phyloP scores from a whole-genome alignment of 768 basidiomycete genomes.

The Mycena belliarum region DNA sequence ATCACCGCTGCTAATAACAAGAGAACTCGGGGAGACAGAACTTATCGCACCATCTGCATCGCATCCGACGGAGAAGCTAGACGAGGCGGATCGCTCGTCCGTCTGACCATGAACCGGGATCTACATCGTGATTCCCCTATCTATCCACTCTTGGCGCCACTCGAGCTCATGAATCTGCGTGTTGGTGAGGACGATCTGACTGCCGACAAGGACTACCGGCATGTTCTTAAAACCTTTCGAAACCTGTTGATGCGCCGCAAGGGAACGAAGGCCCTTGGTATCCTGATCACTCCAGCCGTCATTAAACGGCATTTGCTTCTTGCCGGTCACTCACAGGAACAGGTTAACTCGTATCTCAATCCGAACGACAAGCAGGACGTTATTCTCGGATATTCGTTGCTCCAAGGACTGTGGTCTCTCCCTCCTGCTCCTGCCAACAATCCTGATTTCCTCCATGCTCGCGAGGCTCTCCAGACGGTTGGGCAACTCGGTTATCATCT shows the following conservation, averaged over 20 bases:
- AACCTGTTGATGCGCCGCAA: neutral
- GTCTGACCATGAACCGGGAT: neutral
- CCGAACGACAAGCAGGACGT: slow-evolving; percentile 37
- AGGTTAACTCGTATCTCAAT: slow-evolving; percentile 25
- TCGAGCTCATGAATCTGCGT: slow-evolving; percentile 1
- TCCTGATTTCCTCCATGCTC: slow-evolving; percentile 24
- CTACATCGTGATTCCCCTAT: neutral
- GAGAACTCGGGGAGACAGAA: neutral
- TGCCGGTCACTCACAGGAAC: neutral
- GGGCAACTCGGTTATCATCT: slow-evolving; percentile 27
- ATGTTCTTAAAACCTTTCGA: neutral
- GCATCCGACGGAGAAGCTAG: slow-evolving; percentile 3
- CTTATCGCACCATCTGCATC: neutral
- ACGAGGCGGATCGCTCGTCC: neutral
- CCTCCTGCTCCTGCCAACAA: slow-evolving; percentile 3
- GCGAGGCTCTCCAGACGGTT: slow-evolving; percentile 24
- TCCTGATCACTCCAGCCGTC: neutral
- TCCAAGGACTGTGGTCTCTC: slow-evolving; percentile 29
- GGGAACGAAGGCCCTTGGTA: neutral
- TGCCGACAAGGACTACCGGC: slow-evolving; percentile 6
- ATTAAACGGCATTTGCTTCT: neutral
- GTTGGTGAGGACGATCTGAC: slow-evolving; percentile 6
- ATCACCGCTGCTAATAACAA: neutral
- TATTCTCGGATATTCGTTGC: slow-evolving; percentile 25
- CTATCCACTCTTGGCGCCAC: neutral